Evolutionary conservation across 345 rosid genomes (phyloP).

Genomic region (Acer saccharum): DNA sequence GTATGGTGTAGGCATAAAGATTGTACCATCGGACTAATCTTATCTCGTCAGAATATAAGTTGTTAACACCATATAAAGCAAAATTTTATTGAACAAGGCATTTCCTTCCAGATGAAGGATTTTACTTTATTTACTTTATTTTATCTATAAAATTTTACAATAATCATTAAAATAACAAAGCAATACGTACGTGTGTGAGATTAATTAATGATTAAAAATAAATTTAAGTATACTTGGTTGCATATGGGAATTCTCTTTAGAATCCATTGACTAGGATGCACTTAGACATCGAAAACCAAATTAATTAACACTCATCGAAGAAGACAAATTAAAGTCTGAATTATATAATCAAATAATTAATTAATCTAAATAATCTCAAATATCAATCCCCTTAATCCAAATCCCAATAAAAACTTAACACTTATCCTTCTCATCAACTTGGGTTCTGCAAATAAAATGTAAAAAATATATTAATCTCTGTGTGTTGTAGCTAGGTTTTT

Average conservation of each 20-base stretch:
- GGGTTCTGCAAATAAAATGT: slow-evolving; percentile 5
- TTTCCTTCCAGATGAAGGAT: background rate
- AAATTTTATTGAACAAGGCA: too few species aligned
- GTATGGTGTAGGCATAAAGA: too few species aligned
- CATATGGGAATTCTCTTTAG: background rate
- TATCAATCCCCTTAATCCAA: slow-evolving; percentile 15
- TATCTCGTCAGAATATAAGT: too few species aligned
- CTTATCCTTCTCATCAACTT: slow-evolving; percentile 23
- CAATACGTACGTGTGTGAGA: background rate
- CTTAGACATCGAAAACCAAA: background rate
- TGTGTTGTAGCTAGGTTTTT: slow-evolving; percentile 19
- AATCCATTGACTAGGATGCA: slow-evolving; percentile 14
- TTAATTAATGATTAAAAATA: too few species aligned
- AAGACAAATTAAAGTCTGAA: slow-evolving; percentile 20
- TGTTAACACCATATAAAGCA: too few species aligned
- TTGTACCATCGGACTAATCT: too few species aligned
- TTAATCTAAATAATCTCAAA: background rate
- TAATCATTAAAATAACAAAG: background rate
- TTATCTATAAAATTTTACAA: background rate
- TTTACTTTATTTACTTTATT: too few species aligned
- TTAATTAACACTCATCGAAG: slow-evolving; percentile 1
- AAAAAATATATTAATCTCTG: background rate
- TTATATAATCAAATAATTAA: slow-evolving; percentile 4
- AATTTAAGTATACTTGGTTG: background rate
- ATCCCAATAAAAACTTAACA: slow-evolving; percentile 28